These are phyloP conservation scores for Citrus mangshanensis DNA, from an alignment of 345 rosid genomes.

Conservation along the genomic window DNA sequence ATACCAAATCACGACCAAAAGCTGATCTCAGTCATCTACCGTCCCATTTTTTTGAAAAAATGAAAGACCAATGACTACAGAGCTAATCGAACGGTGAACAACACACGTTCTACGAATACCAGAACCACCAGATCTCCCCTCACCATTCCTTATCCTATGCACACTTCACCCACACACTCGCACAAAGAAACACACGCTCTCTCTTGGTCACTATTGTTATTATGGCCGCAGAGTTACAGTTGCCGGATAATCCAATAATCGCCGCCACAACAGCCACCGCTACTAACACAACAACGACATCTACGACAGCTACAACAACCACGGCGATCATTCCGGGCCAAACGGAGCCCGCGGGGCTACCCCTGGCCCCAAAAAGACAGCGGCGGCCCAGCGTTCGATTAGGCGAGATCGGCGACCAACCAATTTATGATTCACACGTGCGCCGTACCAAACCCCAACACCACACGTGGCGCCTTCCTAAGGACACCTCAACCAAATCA, in stretches of 20 bases:
- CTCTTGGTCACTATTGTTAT: not conserved
- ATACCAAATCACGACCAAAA: not conserved
- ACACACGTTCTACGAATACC: not conserved
- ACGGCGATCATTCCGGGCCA: constrained; percentile 14
- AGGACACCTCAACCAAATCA: constrained; percentile 38
- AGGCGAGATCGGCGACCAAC: constrained; percentile 68
- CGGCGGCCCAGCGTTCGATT: constrained; percentile 74
- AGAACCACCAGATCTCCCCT: constrained; percentile 8
- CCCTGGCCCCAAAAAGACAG: constrained; percentile 48
- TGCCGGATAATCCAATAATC: constrained; percentile 30
- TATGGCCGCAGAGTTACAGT: constrained; percentile 43
- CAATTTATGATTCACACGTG: constrained; percentile 36
- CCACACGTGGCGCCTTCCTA: constrained; percentile 32
- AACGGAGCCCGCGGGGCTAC: constrained; percentile 30
- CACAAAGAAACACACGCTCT: not conserved
- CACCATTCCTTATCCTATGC: constrained; percentile 16
- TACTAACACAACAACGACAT: not conserved
- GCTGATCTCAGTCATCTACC: not conserved
- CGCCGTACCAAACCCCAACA: constrained; percentile 42
- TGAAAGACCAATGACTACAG: not conserved
- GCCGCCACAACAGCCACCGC: not conserved
- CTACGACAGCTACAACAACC: constrained; percentile 9
- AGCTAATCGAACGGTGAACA: not conserved
- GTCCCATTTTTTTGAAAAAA: not conserved
- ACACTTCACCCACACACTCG: constrained; percentile 10